Base-by-base conservation (phyloP, 73 alveolate genomes). In the Loxodes magnus region DNA sequence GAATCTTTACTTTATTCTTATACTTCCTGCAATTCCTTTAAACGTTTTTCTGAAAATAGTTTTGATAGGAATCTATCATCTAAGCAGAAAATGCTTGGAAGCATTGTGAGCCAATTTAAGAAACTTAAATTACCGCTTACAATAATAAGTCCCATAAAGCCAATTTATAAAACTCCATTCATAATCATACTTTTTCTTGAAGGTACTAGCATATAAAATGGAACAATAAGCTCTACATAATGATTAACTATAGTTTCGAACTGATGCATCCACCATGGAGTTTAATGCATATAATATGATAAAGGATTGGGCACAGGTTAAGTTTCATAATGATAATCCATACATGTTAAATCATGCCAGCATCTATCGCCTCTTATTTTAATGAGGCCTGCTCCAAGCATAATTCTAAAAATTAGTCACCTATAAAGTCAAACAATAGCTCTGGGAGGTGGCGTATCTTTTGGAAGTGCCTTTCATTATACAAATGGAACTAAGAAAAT, bases 51-150 rank as follows among this genome's bases (percentile, higher is more conserved):
- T 2, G 23, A 14, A 0, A 15, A 16, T 34, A 29, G 42, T 9
- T 24, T 12, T 3, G 37, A 17, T 37, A 51, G 35, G 20, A 34
- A 59, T 16, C 34, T 35, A 20, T 59, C 71, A 21, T 59, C 71
- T 31, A 59, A 17, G 20, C 71, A 59, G 19, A 52, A 50, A 7
- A 59, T 38, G 0, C 63, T 61, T 0, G 71, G 71, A 22, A 59
- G 24, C 31, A 59, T 43, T 21, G 71, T 59, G 54, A 59, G 4
- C 28, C 50, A 54, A 19, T 59, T 59, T 35, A 59, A 43, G 41
- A 59, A 59, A n/a, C 63, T 46, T 17, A 59, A 29, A 25, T 59
- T 59, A 23, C 71, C 71, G 2, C 54, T 25, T 27, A 28, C 10
- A 43, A 43, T 43, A 41, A 29, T 20, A 4, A 30, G 9, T 3